Evolutionary conservation across 1,284 basidiomycete species (phyloP), one percentile per base, ranked within the genome.

Genomic region (Tranzscheliella williamsii): DNA sequence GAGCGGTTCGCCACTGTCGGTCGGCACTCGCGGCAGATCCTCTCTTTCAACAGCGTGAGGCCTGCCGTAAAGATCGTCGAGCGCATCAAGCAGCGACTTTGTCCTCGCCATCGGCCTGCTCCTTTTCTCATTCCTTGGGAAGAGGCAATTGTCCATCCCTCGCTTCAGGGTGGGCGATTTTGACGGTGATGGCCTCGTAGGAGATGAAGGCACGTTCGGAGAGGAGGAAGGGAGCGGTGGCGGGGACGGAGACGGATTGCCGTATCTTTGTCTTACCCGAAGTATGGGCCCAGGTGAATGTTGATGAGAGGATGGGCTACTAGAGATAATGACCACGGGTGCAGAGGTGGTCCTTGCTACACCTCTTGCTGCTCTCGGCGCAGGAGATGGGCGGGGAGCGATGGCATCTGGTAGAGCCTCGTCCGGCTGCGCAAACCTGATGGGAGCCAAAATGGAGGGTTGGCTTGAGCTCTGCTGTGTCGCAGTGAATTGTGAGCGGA

Each of bases 281-380:
- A n/a, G n/a, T n/a, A n/a, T n/a, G n/a, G n/a, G n/a, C n/a, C n/a
- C n/a, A n/a, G n/a, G 26, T 27, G 26, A 27, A 15, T 27, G 8
- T 27, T 27, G 26, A 27, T 33, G 32, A 7, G 32, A 20, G 18
- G 58, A 52, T 8, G 57, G 57, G 21, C 58, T 62, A 45, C 58
- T 62, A 0, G 58, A 62, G 8, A 62, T 43, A 21, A 62, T 55
- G 17, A 62, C 41, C 8, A 62, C 55, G 2, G 58, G 58, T 4
- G 44, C 48, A 15, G 58, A 62, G 21, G 12, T 21, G 18, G 35
- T 9, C 32, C 27, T 9, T 29, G 27, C 17, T 12, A 24, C 3
- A 17, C 18, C n/a, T 22, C 18, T 24, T 9, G 35, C 20, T 21
- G 12, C 20, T 21, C 11, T 12, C n/a, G 35, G 35, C 27, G 27